Evolutionary conservation across 257 asterid genomes (phyloP), one percentile per base, ranked within the genome.

Genomic region (Solanum sitiens): DNA sequence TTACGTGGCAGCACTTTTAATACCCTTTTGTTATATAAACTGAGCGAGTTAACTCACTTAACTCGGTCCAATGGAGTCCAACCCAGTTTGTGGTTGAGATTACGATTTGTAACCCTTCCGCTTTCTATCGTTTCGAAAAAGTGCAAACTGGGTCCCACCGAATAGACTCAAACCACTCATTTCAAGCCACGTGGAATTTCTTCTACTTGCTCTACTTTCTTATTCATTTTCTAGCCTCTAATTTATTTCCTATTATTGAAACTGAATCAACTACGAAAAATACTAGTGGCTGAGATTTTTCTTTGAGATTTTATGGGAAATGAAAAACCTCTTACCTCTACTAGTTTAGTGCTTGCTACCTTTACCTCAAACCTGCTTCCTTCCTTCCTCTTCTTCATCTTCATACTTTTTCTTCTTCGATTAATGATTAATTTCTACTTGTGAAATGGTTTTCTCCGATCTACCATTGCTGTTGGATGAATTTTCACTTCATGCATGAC

Each of bases 201-300:
- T 33, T 73, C 37, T 40, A 73, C 89, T 89, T 37, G 90, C 71
- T 74, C 20, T 83, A 23, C 91, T 88, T 87, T 76, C 83, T 84
- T 68, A 44, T 75, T 82, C 74, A 84, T 85, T 88, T 89, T 85
- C 88, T 91, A 89, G 98, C 98, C 98, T 95, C 96, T 94, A 91
- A 89, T 91, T 86, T 44, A 59, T 59, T 59, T 59, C 1, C 67
- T 11, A 8, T 74, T 89, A 86, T 87, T 37, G 12, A 30, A 65
- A 65, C n/a, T 70, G 86, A 89, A 86, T 87, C 91, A 90, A 83
- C 14, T 20, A 75, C 4, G n/a, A 42, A 88, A 89, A 90, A 86
- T 89, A 86, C 89, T 95, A 83, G 98, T 96, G 99, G 99, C 98
- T 96, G 93, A 92, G 86, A 86, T 87, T 95, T 92, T 91, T 92